Base-by-base conservation (phyloP, 2,329 filamentous ascomycete genomes). In the Biscogniauxia marginata region DNA sequence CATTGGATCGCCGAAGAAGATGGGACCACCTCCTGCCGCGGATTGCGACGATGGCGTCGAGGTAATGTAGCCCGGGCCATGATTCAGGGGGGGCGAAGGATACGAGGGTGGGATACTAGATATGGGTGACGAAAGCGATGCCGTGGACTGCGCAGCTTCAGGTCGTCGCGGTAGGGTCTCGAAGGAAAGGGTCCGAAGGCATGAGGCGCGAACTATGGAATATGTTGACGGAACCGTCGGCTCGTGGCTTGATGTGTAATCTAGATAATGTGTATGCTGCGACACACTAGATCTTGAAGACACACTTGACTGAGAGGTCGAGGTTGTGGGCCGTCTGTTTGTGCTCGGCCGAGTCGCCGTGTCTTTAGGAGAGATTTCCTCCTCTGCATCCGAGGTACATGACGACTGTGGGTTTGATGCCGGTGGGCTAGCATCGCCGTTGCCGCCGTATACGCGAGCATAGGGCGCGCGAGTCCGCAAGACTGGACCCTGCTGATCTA, bases 201-300 rank as follows among this genome's bases (percentile, higher is more conserved):
- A 89, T 0, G 85, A 86, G 49, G 85, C 83, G 49, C 86, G 83
- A 50, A 89, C 78, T 44, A 86, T 81, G n/a, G 84, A 84, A 71
- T 87, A 89, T 7, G 84, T 86, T n/a, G 77, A 75, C 13, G 84
- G 77, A 1, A 81, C 74, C 3, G 84, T 75, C 3, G 86, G 84
- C 59, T 88, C 85, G 67, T 88, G 85, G 4, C 84, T 87, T 1
- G 86, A 88, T 4, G 85, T 88, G 67, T 88, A 89, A 66, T 87
- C 83, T 50, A 88, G 75, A 63, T 83, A 87, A 66, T 89, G 86
- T 4, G 82, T 82, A 63, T 89, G 86, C 45, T 79, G 78, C 25
- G 76, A 72, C 25, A 75, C 66, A 57, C 75, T 75, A 13, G 76
- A 75, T n/a, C 74, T 72, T 4, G 80, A 84, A 48, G 80, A 83